Evolutionary conservation across 164 flowering plant species (phyloP), one percentile per base, ranked within the genome.

Genomic region (Santalum album): DNA sequence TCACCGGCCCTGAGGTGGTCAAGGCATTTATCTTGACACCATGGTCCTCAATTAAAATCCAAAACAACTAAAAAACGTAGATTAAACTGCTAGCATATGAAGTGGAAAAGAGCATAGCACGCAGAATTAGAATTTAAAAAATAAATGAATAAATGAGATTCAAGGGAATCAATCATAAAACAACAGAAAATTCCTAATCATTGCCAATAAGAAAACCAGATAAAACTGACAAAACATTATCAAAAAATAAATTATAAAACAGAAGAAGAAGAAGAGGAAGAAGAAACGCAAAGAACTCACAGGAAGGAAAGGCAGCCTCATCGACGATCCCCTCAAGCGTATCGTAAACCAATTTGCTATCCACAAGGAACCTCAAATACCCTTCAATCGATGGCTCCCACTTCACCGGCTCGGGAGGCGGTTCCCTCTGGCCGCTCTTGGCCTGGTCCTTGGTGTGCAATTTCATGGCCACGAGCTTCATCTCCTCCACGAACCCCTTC

Each of bases 401-500:
- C 58, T 80, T 88, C 29, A 69, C 64, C 32, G 90, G 75, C 43
- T 61, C 61, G 29, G 65, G 78, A 39, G 80, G 71, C 1, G 84
- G 65, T 42, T 73, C 66, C 73, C 82, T 88, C 82, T 88, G 89
- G 5, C 98, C 98, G 53, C 88, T 96, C 61, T 61, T 92, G 0
- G 96, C 79, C 59, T 88, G 96, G 49, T 92, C 96, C 54, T 45
- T 89, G 0, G 96, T 92, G 62, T 92, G 98, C 78, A 92, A 58
- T 56, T 78, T 92, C 96, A 92, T 85, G 0, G 98, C 96, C 65
- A 89, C 95, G 57, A 80, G 83, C 63, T 90, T 75, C 96, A 89
- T 86, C 73, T 92, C 98, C 80, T 79, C 95, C 66, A 89, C 96
- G 66, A 92, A 92, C 62, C 96, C 96, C 65, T 83, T 84, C 23